Percentiles rank a stretch among this genome's conserved stretches.
phyloP scores from a whole-genome alignment of 441 rosid species.

The Adansonia madagascariensis region DNA sequence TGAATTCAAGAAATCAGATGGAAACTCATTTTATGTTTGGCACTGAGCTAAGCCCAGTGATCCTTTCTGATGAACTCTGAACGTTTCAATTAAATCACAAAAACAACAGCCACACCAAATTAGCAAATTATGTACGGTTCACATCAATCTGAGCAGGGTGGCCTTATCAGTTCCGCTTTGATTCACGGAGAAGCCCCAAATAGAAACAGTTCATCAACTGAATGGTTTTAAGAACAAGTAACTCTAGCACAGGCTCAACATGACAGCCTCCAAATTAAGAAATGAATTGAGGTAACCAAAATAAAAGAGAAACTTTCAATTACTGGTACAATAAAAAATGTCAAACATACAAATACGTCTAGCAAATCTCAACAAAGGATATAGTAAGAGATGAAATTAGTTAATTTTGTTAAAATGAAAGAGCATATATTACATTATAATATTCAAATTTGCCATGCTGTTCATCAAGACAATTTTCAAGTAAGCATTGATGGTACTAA shows the following conservation, averaged over 20 bases:
- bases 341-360: neutral
- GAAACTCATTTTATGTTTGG: neutral
- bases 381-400: neutral
- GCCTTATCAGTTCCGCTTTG: neutral
- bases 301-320: neutral
- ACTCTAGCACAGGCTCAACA: neutral
- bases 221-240: neutral
- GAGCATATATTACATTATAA: neutral
- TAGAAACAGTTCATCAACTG: neutral
- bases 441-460: neutral
- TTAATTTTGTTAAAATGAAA: neutral
- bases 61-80: neutral
- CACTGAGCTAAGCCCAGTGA: neutral
- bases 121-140: neutral
- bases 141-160: neutral
- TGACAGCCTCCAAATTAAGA: neutral
- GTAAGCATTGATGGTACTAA: neutral
- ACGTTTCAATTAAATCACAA: neutral
- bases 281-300: neutral
- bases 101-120: neutral
- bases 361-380: neutral
- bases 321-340: neutral
- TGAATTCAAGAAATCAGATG: neutral
- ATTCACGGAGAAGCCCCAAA: neutral
- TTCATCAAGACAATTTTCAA: neutral